A percentile compares a stretch with the other conserved stretches of the same genome.
Evolutionary conservation across 2,329 filamentous ascomycete genomes (phyloP).

Genomic region (Colletotrichum godetiae): DNA sequence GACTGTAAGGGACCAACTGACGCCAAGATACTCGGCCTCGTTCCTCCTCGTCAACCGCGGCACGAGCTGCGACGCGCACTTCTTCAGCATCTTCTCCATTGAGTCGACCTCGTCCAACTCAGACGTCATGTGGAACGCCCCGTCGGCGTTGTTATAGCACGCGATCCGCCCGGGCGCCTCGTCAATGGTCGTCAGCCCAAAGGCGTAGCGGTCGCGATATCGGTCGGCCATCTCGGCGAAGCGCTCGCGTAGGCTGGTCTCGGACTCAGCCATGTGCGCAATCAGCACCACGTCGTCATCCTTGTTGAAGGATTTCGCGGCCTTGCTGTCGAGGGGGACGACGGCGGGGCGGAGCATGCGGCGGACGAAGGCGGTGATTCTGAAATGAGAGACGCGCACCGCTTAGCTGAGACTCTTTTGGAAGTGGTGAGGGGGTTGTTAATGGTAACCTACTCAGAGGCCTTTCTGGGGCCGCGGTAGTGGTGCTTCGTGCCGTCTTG

Average conservation of each 20-base stretch:
- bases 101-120: conserved; percentile 46
- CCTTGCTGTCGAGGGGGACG: conserved; percentile 42
- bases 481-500: conserved; percentile 45
- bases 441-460: conserved; percentile 46
- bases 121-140: conserved; percentile 45
- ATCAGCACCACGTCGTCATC: conserved; percentile 56
- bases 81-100: conserved; percentile 51
- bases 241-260: conserved; percentile 42
- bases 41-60: conserved; percentile 57
- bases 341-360: conserved; percentile 43
- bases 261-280: conserved; percentile 46
- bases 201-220: conserved; percentile 55
- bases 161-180: conserved; percentile 39
- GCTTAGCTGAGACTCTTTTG: conserved; percentile 24
- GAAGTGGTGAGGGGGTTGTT: too few relatives aligned
- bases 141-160: conserved; percentile 56
- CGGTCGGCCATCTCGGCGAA: conserved; percentile 48
- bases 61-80: conserved; percentile 53
- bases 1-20: neutral
- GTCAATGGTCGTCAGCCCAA: conserved; percentile 44
- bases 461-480: conserved; percentile 57
- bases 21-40: conserved; percentile 48
- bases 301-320: conserved; percentile 46
- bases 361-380: conserved; percentile 44
- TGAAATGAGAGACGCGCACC: conserved; percentile 8